phyloP scores from a whole-genome alignment of 805 yeast genomes.

The Metschnikowia anglica region DNA sequence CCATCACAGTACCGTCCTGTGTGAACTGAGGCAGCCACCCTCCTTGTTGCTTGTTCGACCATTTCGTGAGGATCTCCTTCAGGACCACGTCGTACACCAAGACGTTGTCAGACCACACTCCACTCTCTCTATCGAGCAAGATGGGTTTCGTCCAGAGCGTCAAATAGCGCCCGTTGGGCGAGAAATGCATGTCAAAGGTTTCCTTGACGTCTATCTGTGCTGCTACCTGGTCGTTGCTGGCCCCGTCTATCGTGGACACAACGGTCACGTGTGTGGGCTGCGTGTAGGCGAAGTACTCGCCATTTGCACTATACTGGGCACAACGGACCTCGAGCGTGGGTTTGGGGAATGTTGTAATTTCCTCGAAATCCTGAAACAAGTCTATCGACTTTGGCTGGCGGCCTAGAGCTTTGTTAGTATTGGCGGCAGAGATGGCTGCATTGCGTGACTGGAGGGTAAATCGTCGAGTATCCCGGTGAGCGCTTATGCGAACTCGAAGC shows the following conservation, averaged over 20 bases:
- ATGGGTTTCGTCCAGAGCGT: slow-evolving; percentile 90
- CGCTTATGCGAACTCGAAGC: no score
- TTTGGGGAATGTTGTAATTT: slow-evolving; percentile 35
- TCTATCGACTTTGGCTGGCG: slow-evolving; percentile 31
- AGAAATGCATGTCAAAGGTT: slow-evolving; percentile 78
- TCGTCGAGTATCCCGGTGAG: no score
- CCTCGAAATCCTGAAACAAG: slow-evolving; percentile 34
- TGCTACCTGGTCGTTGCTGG: slow-evolving; percentile 42
- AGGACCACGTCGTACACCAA: slow-evolving; percentile 59
- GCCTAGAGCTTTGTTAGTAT: slow-evolving; percentile 26
- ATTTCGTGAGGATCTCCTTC: slow-evolving; percentile 53
- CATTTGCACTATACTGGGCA: slow-evolving; percentile 67
- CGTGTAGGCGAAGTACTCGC: slow-evolving; percentile 68
- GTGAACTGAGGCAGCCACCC: slow-evolving; percentile 95
- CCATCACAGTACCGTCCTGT: slow-evolving; percentile 70
- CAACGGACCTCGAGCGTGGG: slow-evolving; percentile 54
- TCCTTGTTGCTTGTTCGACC: slow-evolving; percentile 76
- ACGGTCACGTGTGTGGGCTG: slow-evolving; percentile 61
- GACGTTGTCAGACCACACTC: slow-evolving; percentile 77
- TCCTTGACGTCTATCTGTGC: slow-evolving; percentile 57
- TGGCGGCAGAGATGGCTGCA: no score
- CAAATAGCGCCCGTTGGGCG: slow-evolving; percentile 82
- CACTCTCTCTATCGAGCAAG: slow-evolving; percentile 60
- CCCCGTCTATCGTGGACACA: slow-evolving; percentile 48
- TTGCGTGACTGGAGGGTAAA: no score